Conservation (phyloP, 352 stramenopile species). For the Pilasporangium apinafurcum region DNA sequence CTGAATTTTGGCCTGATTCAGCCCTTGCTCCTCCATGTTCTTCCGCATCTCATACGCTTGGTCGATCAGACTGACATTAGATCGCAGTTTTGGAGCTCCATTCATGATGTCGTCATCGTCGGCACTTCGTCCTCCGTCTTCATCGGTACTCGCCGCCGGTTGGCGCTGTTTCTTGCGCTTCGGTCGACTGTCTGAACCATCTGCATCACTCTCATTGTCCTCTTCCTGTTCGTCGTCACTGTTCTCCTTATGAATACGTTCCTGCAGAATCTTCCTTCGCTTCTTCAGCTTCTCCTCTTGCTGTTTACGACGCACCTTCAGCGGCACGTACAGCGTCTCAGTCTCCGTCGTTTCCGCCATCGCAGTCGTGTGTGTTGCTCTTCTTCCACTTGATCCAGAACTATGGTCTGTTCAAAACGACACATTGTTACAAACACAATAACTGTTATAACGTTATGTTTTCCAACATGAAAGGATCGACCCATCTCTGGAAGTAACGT, state of each 20-base stretch:
- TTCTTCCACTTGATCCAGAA: too few species aligned
- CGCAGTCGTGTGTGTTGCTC: constrained; percentile 1
- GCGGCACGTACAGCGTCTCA: constrained; percentile 68
- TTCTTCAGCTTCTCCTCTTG: constrained; percentile 60
- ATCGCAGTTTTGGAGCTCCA: constrained; percentile 25
- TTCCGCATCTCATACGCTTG: constrained; percentile 84
- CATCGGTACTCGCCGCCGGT: constrained; percentile 1
- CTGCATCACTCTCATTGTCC: constrained; percentile 1
- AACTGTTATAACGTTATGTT: too few species aligned
- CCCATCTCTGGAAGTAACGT: too few species aligned
- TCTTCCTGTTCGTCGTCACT: constrained; percentile 13
- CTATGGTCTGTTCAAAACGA: too few species aligned
- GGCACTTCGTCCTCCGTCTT: neutral
- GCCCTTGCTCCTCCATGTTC: constrained; percentile 55
- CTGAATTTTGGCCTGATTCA: constrained; percentile 76
- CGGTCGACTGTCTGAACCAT: constrained; percentile 1
- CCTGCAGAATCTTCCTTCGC: constrained; percentile 40
- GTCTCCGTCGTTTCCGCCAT: constrained; percentile 10
- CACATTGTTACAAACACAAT: too few species aligned
- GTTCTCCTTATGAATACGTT: constrained; percentile 41
- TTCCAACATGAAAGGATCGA: too few species aligned
- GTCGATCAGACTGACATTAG: constrained; percentile 71
- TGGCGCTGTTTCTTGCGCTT: neutral
- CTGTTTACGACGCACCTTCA: constrained; percentile 64
- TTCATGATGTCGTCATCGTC: constrained; percentile 6